phyloP scores from a whole-genome alignment of 371 early-diverging fungal genomes.

The Apophysomyces trapeziformis region DNA sequence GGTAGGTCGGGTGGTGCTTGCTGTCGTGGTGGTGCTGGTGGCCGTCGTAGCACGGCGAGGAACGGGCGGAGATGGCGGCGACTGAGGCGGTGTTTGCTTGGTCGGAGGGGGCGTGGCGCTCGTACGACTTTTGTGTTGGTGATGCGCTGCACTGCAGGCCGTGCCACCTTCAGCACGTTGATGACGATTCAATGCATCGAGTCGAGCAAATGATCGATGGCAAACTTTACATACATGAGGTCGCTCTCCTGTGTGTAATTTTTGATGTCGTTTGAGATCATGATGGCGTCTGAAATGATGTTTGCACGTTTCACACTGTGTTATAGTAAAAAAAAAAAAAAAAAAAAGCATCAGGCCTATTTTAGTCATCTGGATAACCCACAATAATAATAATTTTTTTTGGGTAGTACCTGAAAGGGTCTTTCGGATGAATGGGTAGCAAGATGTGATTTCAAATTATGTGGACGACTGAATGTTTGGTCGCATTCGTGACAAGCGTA shows the following conservation, averaged over 20 bases:
- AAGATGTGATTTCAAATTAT: constrained; percentile 50
- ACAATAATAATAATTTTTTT: not conserved
- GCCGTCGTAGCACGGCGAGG: constrained; percentile 2
- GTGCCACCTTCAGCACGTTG: constrained; percentile 65
- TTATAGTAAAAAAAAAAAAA: constrained; percentile 16
- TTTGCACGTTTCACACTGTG: constrained; percentile 50
- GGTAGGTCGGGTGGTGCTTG: not conserved
- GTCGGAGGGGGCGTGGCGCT: constrained; percentile 13
- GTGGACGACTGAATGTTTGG: constrained; percentile 44
- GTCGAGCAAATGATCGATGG: constrained; percentile 71
- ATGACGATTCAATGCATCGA: constrained; percentile 82
- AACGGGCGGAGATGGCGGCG: constrained; percentile 7
- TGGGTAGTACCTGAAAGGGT: constrained; percentile 36
- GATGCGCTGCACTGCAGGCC: constrained; percentile 38
- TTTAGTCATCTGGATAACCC: constrained; percentile 12
- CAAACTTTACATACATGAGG: constrained; percentile 57
- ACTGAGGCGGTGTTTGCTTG: constrained; percentile 10
- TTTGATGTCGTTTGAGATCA: constrained; percentile 78
- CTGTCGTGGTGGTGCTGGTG: no score
- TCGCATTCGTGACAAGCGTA: constrained; percentile 39
- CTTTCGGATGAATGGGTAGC: constrained; percentile 45
- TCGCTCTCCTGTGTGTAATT: constrained; percentile 77
- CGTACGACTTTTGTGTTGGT: constrained; percentile 6
- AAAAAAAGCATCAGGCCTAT: not conserved
- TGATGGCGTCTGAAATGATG: constrained; percentile 73